Evolutionary conservation across 73 alveolate species (phyloP).

Genomic region (Stentor roeselii): DNA sequence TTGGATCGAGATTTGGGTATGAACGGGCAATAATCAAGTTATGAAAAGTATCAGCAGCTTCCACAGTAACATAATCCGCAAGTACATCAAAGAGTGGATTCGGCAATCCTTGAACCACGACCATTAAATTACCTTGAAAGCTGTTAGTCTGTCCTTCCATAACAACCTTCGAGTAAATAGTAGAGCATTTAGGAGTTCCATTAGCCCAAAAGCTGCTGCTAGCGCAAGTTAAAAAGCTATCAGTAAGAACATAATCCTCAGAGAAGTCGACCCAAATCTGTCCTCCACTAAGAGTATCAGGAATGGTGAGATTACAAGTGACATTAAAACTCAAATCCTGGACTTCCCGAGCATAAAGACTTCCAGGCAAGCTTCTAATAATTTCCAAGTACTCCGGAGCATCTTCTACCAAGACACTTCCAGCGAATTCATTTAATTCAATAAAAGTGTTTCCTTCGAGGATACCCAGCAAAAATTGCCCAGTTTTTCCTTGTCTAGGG

Average conservation of each 20-base stretch:
- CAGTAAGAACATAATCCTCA: background rate
- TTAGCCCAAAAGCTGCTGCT: slow-evolving; percentile 1
- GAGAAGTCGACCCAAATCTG: slow-evolving; percentile 46
- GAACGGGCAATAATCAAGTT: slow-evolving; percentile 38
- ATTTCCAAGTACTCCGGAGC: slow-evolving; percentile 20
- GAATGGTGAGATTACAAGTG: slow-evolving; percentile 36
- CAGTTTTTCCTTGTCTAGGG: background rate
- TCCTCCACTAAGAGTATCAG: slow-evolving; percentile 32
- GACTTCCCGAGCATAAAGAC: background rate
- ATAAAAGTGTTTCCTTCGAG: background rate
- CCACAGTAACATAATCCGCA: slow-evolving; percentile 32
- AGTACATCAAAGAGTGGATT: slow-evolving; percentile 48
- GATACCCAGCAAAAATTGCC: background rate
- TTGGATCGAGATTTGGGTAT: slow-evolving; percentile 49
- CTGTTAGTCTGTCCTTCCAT: background rate
- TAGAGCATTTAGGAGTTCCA: background rate
- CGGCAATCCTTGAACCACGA: background rate
- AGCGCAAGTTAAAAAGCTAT: background rate
- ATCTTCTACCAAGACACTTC: background rate
- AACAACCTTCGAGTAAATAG: background rate
- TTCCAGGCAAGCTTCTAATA: background rate
- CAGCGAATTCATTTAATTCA: slow-evolving; percentile 12
- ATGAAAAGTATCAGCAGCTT: slow-evolving; percentile 24
- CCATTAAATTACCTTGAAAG: background rate
- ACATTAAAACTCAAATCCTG: slow-evolving; percentile 32